Percentiles rank a stretch among this genome's conserved stretches.
phyloP scores from a whole-genome alignment of 108 stramenopile species.

The Cylindrotheca closterium region DNA sequence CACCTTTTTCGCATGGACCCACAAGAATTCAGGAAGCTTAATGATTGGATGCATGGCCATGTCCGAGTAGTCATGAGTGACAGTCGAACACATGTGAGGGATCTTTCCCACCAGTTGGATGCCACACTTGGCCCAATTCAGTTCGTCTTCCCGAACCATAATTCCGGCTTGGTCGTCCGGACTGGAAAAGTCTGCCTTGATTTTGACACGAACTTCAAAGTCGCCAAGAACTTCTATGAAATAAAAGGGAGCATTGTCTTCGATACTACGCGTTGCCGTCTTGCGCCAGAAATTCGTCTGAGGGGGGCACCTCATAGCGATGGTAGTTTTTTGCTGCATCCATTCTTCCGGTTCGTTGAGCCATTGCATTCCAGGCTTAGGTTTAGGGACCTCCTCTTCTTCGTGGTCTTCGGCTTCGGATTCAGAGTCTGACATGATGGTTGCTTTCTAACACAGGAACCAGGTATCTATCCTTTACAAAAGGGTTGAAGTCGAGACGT shows the following conservation, averaged over 20 bases:
- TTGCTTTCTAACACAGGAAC: too few relatives aligned
- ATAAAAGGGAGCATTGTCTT: conserved; percentile 50
- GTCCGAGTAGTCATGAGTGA: conserved; percentile 47
- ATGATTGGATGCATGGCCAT: conserved; percentile 41
- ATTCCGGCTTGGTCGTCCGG: conserved; percentile 52
- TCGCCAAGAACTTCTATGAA: conserved; percentile 43
- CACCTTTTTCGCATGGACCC: conserved; percentile 40
- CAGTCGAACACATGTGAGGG: conserved; percentile 35
- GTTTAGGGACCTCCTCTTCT: conserved; percentile 5
- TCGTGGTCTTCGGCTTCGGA: conserved; percentile 16
- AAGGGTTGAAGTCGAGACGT: too few relatives aligned
- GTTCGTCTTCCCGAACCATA: conserved; percentile 50
- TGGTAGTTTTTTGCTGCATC: conserved; percentile 38
- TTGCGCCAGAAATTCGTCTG: conserved; percentile 51
- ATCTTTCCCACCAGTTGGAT: conserved; percentile 38
- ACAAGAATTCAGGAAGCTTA: conserved; percentile 33
- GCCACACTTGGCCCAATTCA: conserved; percentile 41
- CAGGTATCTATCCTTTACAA: too few relatives aligned
- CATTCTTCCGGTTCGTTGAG: conserved; percentile 42
- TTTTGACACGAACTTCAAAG: conserved; percentile 47
- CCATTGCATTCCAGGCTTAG: conserved; percentile 38
- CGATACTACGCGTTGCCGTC: conserved; percentile 29
- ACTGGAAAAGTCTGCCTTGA: conserved; percentile 35
- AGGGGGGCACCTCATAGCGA: conserved; percentile 27
- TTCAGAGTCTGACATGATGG: not conserved